These are phyloP conservation scores for Discostella stelligeroides DNA, from an alignment of 108 stramenopile genomes.

Conservation along the genomic window DNA sequence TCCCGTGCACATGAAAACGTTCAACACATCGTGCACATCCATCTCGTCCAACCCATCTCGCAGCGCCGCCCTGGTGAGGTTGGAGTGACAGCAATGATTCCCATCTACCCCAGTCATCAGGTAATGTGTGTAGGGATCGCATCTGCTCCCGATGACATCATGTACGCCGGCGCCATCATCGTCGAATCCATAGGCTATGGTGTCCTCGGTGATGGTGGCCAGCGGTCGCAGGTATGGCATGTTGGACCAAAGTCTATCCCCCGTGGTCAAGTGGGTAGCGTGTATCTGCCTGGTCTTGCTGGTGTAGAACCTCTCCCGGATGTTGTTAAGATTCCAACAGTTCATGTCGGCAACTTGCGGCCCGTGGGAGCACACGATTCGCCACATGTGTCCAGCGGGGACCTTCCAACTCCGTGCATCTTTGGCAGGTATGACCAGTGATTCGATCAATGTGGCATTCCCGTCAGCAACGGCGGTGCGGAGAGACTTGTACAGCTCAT, in stretches of 20 bases:
- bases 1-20: conserved; percentile 74
- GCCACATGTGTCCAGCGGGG: conserved; percentile 52
- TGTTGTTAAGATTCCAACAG: conserved; percentile 48
- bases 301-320: conserved; percentile 57
- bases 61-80: conserved; percentile 48
- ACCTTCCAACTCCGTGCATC: conserved; percentile 54
- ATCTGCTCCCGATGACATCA: conserved; percentile 65
- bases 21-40: conserved; percentile 66
- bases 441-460: conserved; percentile 20
- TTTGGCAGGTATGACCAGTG: conserved; percentile 47
- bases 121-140: conserved; percentile 68
- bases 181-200: conserved; percentile 63
- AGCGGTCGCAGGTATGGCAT: conserved; percentile 62
- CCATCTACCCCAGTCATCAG: conserved; percentile 51
- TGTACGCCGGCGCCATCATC: conserved; percentile 70
- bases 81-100: conserved; percentile 58
- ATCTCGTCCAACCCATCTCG: conserved; percentile 46
- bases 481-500: conserved; percentile 45
- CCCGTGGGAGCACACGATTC: conserved; percentile 55
- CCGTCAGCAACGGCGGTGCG: conserved; percentile 37
- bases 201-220: conserved; percentile 58
- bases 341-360: conserved; percentile 74
- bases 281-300: conserved; percentile 67
- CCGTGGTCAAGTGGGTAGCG: conserved; percentile 57
- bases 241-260: conserved; percentile 61